Percentiles rank a stretch among this genome's conserved stretches.
These are phyloP conservation scores for Dendrobium officinale DNA, from an alignment of 106 monocot species.

Conservation along the genomic window DNA sequence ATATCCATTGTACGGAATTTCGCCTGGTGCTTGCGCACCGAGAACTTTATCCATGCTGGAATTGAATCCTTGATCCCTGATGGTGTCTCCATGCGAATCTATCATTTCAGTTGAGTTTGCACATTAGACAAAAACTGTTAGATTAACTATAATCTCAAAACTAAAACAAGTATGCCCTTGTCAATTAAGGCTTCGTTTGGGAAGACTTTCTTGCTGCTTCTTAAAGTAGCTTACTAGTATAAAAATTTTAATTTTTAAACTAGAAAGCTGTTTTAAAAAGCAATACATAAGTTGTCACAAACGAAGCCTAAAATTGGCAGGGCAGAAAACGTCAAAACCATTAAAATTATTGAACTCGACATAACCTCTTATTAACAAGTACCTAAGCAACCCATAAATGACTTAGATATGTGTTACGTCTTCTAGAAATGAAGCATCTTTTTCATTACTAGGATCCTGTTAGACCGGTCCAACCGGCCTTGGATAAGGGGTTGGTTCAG, in stretches of 20 bases:
- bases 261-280: too few species aligned
- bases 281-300: too few species aligned
- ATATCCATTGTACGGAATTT: constrained; percentile 97
- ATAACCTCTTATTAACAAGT: not conserved
- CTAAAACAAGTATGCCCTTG: not conserved
- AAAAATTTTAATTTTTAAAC: too few species aligned
- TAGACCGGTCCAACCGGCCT: too few species aligned
- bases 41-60: constrained; percentile 99
- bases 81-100: constrained; percentile 98
- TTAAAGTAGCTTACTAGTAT: too few species aligned
- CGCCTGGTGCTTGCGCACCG: constrained; percentile 87
- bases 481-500: too few species aligned
- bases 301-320: not conserved
- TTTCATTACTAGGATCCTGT: not conserved
- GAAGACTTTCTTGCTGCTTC: too few species aligned
- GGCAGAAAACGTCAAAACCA: too few species aligned
- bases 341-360: not conserved
- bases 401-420: not conserved
- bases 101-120: constrained; percentile 6
- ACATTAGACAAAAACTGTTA: not conserved
- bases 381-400: not conserved
- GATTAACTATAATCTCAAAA: not conserved
- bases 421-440: not conserved
- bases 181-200: not conserved
- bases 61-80: constrained; percentile 94